Evolutionary conservation across 2,329 filamentous ascomycete genomes (phyloP), one percentile per base, ranked within the genome.

Genomic region (Pestalotiopsis sp.): DNA sequence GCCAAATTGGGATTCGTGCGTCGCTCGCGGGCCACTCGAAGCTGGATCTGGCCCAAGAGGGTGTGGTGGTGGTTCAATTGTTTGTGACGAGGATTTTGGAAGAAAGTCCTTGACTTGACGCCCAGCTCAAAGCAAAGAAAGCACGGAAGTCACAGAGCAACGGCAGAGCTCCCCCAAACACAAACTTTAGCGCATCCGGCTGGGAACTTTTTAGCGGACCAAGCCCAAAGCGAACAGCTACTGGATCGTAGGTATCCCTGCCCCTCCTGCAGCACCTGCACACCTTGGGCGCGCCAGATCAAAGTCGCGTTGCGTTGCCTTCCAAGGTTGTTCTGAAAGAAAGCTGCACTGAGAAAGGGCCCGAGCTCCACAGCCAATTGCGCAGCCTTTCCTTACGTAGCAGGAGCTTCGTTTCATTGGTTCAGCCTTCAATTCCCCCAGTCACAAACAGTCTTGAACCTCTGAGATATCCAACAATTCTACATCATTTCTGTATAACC

Each of bases 1-100:
- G 45, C n/a, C 45, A 52, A n/a, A 20, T 52, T 9, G 68, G 71
- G 72, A 71, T 70, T 70, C 68, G 69, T 71, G 17, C 45, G 45
- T 52, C 4, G 4, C 7, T 52, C 20, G 45, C n/a, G 45, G 20
- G 45, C 45, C n/a, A 52, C 45, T 52, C 14, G 20, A 52, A 52
- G 45, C 45, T 52, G 45, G 14, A 23, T n/a, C 20, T 52, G n/a
- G 1, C 45, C 17, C 41, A 52, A 3, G 45, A 52, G 45, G 57
- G 31, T 60, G 57, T 60, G 57, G 25, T 60, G 6, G 6, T n/a
- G 14, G 17, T 52, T 23, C 45, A 52, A 52, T 52, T 52, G 45
- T 52, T 52, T 52, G 45, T 52, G 7, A 52, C 45, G 17, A 52
- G 20, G 45, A 45, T 66, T 36, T 9, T 36, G 7, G 45, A 36